Conservation (phyloP, 1,284 basidiomycete genomes). For the Ceratobasidium sp. region DNA sequence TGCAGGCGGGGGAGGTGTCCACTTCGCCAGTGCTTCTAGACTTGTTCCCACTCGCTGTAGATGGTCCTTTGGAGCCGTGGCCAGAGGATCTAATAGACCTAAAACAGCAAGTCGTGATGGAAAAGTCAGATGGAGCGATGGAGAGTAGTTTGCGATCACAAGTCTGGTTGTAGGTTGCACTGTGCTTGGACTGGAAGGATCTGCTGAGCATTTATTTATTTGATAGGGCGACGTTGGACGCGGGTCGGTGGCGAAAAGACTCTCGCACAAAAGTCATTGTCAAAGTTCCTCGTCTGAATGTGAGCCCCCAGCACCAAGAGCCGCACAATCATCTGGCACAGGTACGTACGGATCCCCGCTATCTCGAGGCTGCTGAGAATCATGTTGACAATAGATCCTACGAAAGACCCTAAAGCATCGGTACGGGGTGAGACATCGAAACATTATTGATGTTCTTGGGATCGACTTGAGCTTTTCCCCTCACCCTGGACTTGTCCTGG, state of each 20-base stretch:
- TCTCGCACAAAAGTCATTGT: neutral
- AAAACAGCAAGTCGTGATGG: neutral
- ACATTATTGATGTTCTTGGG: conserved; percentile 23
- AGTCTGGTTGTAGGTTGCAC: conserved; percentile 34
- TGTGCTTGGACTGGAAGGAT: neutral
- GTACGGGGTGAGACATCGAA: conserved; percentile 21
- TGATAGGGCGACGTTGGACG: neutral
- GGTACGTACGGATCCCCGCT: neutral
- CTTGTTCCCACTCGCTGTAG: neutral
- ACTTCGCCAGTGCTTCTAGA: conserved; percentile 6
- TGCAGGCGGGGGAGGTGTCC: conserved; percentile 20
- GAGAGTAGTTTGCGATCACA: conserved; percentile 3
- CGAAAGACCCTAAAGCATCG: neutral
- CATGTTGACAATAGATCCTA: neutral
- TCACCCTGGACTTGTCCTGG: conserved; percentile 24
- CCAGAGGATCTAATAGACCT: conserved; percentile 1
- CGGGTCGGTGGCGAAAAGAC: neutral
- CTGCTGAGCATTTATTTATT: neutral
- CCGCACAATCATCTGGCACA: conserved; percentile 20
- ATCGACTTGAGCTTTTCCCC: conserved; percentile 2
- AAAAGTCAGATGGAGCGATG: neutral
- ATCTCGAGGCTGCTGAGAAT: neutral
- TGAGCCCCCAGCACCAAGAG: neutral
- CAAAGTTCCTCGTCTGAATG: conserved; percentile 34
- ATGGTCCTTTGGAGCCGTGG: conserved; percentile 4